Conservation (phyloP, 108 stramenopile species). For the Skeletonema menzelii region DNA sequence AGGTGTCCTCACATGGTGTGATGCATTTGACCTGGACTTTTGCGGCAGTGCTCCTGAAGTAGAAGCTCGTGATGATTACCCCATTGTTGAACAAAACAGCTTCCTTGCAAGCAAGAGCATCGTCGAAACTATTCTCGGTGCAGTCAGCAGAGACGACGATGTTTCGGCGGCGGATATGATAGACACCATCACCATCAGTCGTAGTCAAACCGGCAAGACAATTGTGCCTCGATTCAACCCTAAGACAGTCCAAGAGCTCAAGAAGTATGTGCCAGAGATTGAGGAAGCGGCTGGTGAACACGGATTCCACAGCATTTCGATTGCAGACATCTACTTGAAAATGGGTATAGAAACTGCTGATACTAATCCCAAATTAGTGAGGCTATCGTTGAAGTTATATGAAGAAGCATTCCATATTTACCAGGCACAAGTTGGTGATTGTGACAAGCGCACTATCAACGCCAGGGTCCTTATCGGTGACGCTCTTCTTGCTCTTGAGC, state of each 20-base stretch:
- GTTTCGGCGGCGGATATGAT: background rate
- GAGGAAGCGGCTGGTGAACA: conserved; percentile 16
- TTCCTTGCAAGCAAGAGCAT: background rate
- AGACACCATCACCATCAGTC: background rate
- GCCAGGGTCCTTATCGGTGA: conserved; percentile 31
- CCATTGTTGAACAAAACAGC: background rate
- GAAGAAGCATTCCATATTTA: conserved; percentile 45
- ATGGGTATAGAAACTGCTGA: conserved; percentile 20
- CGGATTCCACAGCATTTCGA: conserved; percentile 26
- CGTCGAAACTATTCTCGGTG: background rate
- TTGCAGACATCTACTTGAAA: conserved; percentile 39
- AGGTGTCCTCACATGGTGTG: background rate
- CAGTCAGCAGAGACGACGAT: background rate
- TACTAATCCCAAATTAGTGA: conserved; percentile 15
- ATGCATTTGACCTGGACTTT: conserved; percentile 1
- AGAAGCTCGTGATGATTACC: background rate
- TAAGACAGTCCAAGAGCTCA: background rate
- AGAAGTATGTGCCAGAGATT: conserved; percentile 14
- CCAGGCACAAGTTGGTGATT: conserved; percentile 35
- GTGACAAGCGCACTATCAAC: conserved; percentile 32
- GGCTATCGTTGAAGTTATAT: conserved; percentile 20
- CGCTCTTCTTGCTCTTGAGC: conserved; percentile 18
- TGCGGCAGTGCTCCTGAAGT: background rate
- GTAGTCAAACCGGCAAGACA: background rate
- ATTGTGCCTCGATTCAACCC: background rate